Percentiles rank a stretch among this genome's conserved stretches.
Conservation (phyloP, 768 basidiomycete species). For the Sporobolomyces roseus region DNA sequence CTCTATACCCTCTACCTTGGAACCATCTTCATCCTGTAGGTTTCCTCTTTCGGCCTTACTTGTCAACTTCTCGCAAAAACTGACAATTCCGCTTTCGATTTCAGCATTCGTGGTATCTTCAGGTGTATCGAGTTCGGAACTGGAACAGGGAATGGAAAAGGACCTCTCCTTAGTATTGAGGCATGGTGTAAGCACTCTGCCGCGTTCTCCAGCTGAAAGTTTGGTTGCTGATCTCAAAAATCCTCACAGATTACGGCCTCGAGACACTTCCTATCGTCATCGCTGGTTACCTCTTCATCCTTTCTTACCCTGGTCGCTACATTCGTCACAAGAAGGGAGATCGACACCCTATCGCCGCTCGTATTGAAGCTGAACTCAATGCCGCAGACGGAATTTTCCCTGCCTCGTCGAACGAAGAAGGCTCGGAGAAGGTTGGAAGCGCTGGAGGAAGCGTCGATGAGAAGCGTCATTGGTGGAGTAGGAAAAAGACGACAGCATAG, state of each 20-base stretch:
- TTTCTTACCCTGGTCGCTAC: constrained; percentile 28
- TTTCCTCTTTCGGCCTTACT: neutral
- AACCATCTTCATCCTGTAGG: constrained; percentile 14
- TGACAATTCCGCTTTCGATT: neutral
- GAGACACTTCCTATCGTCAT: constrained; percentile 37
- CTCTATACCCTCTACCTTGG: constrained; percentile 38
- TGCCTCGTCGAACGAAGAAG: neutral
- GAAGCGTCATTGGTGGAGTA: constrained; percentile 19
- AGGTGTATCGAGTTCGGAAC: constrained; percentile 35
- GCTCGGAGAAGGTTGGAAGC: neutral
- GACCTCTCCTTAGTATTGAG: constrained; percentile 26
- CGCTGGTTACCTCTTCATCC: constrained; percentile 24
- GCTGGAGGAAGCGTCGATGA: neutral
- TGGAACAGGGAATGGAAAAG: constrained; percentile 11
- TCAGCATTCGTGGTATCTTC: constrained; percentile 31
- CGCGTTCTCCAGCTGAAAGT: neutral
- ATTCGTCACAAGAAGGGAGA: constrained; percentile 20
- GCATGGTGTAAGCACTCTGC: constrained; percentile 18
- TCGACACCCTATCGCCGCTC: constrained; percentile 9
- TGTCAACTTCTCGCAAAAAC: neutral
- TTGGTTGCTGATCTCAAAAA: neutral
- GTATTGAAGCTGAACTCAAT: constrained; percentile 17
- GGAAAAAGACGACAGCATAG: too few species aligned
- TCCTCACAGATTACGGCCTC: constrained; percentile 14
- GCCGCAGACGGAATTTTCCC: constrained; percentile 8